Evolutionary conservation across 2,329 filamentous ascomycete species (phyloP), one percentile per base, ranked within the genome.

Genomic region (Furcasterigmium sp.): DNA sequence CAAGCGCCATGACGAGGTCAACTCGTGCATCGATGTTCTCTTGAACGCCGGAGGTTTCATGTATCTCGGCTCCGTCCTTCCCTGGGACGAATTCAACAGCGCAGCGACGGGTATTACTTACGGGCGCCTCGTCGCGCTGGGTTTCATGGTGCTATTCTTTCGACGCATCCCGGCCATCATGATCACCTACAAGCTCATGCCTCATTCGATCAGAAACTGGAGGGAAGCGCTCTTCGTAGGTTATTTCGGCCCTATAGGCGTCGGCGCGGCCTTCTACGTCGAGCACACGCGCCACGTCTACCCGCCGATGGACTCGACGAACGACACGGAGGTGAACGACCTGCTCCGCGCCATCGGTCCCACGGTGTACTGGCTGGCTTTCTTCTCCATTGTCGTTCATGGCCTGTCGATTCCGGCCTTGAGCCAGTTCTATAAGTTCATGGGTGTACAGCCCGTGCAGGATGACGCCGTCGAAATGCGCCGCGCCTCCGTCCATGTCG

Each of bases 191-290:
- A 75, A 73, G 50, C 59, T 76, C 5, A 76, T 81, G 72, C 75
- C 76, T 0, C 59, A 61, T 2, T 65, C 72, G 0, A 68, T 72
- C 44, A 67, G 67, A n/a, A 60, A 68, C 51, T 79, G 70, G 65
- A 75, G 72, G 49, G 76, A 82, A 45, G 78, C 76, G 1, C 52
- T 81, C 0, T 80, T 82, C 46, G 76, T 80, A 74, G 78, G 78
- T 0, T 80, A 80, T 46, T 90, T 91, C 51, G 86, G 85, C 0
- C 86, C 86, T 0, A 88, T 90, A 37, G 86, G 86, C 3, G 84
- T 87, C 9, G 84, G 82, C 18, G 85, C 85, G 1, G 75, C 88
- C 18, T 90, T 89, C 60, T 90, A 90, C 59, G 72, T 90, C 10
- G 66, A 72, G 49, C 69, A 73, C 44, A 63, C 66, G 2, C 58